Evolutionary conservation across 441 rosid species (phyloP), one percentile per base, ranked within the genome.

Genomic region (Hura crepitans): DNA sequence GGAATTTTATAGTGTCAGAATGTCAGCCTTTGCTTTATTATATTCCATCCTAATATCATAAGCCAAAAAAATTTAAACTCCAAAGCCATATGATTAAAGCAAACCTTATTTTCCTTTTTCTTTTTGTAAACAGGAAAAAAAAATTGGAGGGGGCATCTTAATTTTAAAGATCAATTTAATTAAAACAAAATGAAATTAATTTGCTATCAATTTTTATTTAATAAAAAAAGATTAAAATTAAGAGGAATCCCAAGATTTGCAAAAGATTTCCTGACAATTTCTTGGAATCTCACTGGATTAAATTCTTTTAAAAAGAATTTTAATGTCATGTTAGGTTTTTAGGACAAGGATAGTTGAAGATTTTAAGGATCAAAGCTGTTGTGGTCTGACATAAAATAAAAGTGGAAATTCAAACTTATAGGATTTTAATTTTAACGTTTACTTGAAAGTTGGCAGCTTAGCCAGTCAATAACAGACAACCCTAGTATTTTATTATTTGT

Each of bases 231-330:
- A 73, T 69, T 56, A 27, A 68, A 70, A 69, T 10, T 35, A 53
- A 65, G 47, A 53, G 76, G 84, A 79, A 81, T 80, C 81, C 80
- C 82, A 60, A 80, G 85, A 82, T 82, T 76, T 79, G 70, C 66
- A 42, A 39, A 74, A 27, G 84, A 85, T 82, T 77, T 82, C 30
- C 84, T 82, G 81, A 80, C 87, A 71, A 63, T 50, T 74, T 72
- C 56, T 31, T 17, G 73, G 73, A 66, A 58, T 73, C 74, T 68
- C 22, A 66, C 59, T 74, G 60, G 18, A 31, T 6, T 59, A 23
- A 45, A 59, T 39, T 50, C 33, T 7, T 45, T 43, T 6, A n/a
- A 20, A 35, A 25, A 25, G 13, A 42, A 9, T 30, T 18, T 37
- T 13, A 66, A 33, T 62, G 66, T 37, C 18, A 39, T 62, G n/a